Conservation (phyloP, 202 grass and related monocot genomes). For the Saccharum hybrid region DNA sequence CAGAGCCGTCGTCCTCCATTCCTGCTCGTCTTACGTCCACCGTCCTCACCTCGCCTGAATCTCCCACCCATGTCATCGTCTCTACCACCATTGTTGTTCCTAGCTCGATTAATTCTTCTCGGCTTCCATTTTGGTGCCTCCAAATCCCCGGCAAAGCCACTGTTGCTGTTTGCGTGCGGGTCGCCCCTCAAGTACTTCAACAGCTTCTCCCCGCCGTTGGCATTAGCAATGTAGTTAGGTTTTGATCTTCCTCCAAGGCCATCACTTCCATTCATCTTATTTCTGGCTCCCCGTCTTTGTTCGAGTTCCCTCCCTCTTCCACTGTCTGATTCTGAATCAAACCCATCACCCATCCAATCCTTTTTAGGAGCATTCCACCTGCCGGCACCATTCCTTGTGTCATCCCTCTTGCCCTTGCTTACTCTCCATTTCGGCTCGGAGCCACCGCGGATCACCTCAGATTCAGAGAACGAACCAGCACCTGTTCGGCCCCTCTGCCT, state of each 20-base stretch:
- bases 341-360: neutral
- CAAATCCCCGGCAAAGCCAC: conserved; percentile 25
- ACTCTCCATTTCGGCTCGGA: conserved; percentile 34
- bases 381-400: neutral
- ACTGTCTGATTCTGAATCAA: conserved; percentile 3
- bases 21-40: neutral
- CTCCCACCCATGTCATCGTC: neutral
- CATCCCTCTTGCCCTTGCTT: conserved; percentile 6
- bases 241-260: neutral
- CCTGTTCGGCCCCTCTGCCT: neutral
- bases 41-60: conserved; percentile 30
- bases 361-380: conserved; percentile 22
- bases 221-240: neutral
- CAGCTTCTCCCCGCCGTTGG: neutral
- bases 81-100: neutral
- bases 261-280: conserved; percentile 1
- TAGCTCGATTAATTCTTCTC: conserved; percentile 31
- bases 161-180: neutral
- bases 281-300: conserved; percentile 32
- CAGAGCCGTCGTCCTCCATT: conserved; percentile 17
- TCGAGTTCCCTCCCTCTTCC: neutral
- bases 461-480: conserved; percentile 35
- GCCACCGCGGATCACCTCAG: neutral
- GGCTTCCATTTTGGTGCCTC: conserved; percentile 60
- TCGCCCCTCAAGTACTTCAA: neutral